phyloP scores from a whole-genome alignment of 1,284 basidiomycete genomes.

The Kwoniella shivajii region DNA sequence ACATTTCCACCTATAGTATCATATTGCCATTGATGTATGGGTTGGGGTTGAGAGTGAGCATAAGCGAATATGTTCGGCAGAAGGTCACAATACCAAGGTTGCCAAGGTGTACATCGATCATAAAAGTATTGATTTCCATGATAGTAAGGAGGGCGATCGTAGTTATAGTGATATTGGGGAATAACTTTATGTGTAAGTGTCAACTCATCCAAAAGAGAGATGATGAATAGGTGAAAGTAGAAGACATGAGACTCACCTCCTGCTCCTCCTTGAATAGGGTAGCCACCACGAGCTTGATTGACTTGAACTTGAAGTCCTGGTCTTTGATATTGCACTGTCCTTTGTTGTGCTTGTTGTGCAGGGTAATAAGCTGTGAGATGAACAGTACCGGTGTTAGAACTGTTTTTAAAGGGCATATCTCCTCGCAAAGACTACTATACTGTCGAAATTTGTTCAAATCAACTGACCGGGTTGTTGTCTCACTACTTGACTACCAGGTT shows the following conservation, averaged over 20 bases:
- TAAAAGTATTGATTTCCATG: neutral
- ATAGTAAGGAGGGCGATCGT: neutral
- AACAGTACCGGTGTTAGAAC: neutral
- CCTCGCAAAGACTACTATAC: no score
- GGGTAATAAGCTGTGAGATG: neutral
- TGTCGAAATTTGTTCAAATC: neutral
- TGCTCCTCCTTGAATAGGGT: no score
- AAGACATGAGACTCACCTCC: no score
- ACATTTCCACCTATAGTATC: neutral
- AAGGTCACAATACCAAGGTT: conserved; percentile 15
- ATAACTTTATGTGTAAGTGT: neutral
- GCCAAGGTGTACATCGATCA: conserved; percentile 10
- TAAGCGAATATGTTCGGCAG: conserved; percentile 11
- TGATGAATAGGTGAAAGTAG: no score
- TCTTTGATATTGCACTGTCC: conserved; percentile 36
- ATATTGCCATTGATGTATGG: neutral
- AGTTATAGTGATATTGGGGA: neutral
- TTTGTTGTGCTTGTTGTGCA: conserved; percentile 6
- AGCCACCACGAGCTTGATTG: conserved; percentile 7
- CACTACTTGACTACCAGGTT: neutral
- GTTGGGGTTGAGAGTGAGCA: neutral
- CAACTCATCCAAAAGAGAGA: no score
- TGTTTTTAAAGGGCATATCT: no score
- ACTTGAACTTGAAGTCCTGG: conserved; percentile 38
- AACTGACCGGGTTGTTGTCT: conserved; percentile 5